A percentile compares a stretch with the other conserved stretches of the same genome.
Evolutionary conservation across 2,329 filamentous ascomycete genomes (phyloP).

Genomic region (Aureobasidium vineae): DNA sequence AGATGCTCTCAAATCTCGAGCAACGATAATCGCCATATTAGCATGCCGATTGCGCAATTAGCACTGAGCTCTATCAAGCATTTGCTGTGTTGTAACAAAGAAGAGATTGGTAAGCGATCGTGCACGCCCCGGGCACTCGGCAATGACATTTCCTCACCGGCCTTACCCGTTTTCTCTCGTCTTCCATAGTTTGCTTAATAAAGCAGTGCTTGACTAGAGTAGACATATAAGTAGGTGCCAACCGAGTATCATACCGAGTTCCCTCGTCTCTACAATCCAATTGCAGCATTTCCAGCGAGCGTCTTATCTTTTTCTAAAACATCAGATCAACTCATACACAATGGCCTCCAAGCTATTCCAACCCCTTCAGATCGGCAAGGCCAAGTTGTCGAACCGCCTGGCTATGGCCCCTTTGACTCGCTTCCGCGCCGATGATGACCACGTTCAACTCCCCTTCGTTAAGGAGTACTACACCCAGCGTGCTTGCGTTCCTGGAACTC

Average conservation of each 20-base stretch:
- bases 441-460: slow-evolving; percentile 42
- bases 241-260: background rate
- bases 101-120: slow-evolving; percentile 22
- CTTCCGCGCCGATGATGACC: slow-evolving; percentile 48
- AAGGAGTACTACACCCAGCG: slow-evolving; percentile 29
- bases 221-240: slow-evolving; percentile 1
- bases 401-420: slow-evolving; percentile 59
- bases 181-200: slow-evolving; percentile 22
- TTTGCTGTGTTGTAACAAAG: background rate
- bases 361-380: slow-evolving; percentile 45
- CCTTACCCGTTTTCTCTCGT: slow-evolving; percentile 18
- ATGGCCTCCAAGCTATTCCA: slow-evolving; percentile 39
- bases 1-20: background rate
- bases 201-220: slow-evolving; percentile 10
- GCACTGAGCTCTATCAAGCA: background rate
- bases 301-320: background rate
- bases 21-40: too few relatives aligned
- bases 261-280: background rate
- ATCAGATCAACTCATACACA: background rate
- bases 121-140: slow-evolving; percentile 9
- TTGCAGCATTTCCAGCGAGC: slow-evolving; percentile 8
- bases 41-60: background rate
- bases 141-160: background rate
- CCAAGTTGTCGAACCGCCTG: slow-evolving; percentile 49
- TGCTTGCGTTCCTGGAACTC: slow-evolving; percentile 48